Base-by-base conservation (phyloP, 805 yeast genomes). In the Nakazawaea pomicola region DNA sequence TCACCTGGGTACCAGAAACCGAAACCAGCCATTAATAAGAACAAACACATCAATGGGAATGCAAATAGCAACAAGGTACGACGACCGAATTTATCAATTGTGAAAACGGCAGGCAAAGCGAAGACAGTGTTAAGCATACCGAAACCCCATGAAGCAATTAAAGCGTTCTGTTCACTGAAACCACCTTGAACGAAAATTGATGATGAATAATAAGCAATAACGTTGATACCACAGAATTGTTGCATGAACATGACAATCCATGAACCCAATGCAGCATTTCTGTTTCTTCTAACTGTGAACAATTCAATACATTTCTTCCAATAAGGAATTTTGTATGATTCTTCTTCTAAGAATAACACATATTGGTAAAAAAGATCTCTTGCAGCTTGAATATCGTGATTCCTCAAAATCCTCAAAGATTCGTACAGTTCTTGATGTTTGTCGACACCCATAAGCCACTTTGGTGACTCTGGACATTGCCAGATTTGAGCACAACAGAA, bases 171-270 rank as follows among this genome's bases (percentile, higher is more conserved):
- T 46, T 73, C 76, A 30, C 74, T 60, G 60, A 82, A 80, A 32
- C 83, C 83, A 17, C 89, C 77, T 43, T 79, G 72, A 17, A 71
- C 60, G 62, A 87, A 87, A 44, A 87, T 86, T 8, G 83, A 70
- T 0, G 93, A 80, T 1, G 91, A 83, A 61, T 84, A 87, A 62
- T 85, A 83, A 15, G 95, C 91, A 61, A 87, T 85, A 40, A 86
- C 91, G 55, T 87, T 87, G 58, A 87, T 77, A 51, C 95, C 95
- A 63, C 95, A 87, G 65, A 86, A 83, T 59, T 87, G 95, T 65
- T 87, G 95, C 87, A 83, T 82, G 56, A 86, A 83, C 78, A 88
- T 87, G 45, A 80, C 87, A 48, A 86, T 72, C 74, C 83, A 82
- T 3, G 95, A 78, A 41, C 86, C 95, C 43, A 82, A 51, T 6